phyloP scores from a whole-genome alignment of 2,329 filamentous ascomycete genomes.

The Ilyonectria destructans region DNA sequence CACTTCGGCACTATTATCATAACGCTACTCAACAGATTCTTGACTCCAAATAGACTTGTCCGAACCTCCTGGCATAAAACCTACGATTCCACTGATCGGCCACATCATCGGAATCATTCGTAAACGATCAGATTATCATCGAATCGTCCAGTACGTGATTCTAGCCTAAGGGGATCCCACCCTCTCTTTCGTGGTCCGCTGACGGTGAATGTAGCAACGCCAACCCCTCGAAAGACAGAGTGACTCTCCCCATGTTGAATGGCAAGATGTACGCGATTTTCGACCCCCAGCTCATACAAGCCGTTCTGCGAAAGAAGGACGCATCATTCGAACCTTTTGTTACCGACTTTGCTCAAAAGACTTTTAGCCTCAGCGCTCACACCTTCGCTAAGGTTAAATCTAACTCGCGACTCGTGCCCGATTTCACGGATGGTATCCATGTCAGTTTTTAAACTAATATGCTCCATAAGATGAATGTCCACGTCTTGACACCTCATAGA shows the following conservation, averaged over 20 bases:
- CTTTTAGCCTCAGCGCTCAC: constrained; percentile 55
- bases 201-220: constrained; percentile 38
- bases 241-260: constrained; percentile 62
- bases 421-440: constrained; percentile 54
- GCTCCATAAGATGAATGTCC: constrained; percentile 51
- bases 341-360: constrained; percentile 55
- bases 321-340: constrained; percentile 62
- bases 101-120: constrained; percentile 62
- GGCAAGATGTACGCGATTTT: constrained; percentile 63
- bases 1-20: constrained; percentile 9
- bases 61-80: constrained; percentile 61
- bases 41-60: constrained; percentile 49
- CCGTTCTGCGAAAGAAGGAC: constrained; percentile 58
- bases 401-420: constrained; percentile 36
- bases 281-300: constrained; percentile 57
- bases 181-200: background rate
- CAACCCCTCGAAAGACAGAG: constrained; percentile 53
- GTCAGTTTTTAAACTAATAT: constrained; percentile 52
- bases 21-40: constrained; percentile 37
- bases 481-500: constrained; percentile 44
- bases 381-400: constrained; percentile 46
- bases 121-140: constrained; percentile 56
- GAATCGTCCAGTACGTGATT: constrained; percentile 55
- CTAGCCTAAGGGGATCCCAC: background rate
- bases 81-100: constrained; percentile 61